Base-by-base conservation (phyloP, 2,329 filamentous ascomycete genomes). In the Fusarium scirpi region DNA sequence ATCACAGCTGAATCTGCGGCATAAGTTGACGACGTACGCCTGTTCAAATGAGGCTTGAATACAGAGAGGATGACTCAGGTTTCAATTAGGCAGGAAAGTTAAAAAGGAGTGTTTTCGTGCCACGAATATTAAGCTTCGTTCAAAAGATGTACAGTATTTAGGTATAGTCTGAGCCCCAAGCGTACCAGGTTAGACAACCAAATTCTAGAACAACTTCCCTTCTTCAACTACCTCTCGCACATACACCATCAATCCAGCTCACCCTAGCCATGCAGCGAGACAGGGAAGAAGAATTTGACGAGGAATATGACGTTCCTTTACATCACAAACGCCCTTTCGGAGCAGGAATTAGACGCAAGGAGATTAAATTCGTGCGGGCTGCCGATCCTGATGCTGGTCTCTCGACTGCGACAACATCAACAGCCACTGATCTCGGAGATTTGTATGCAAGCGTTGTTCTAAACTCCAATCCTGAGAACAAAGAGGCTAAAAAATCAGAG, bases 371-470 rank as follows among this genome's bases (percentile, higher is more conserved):
- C 69, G 86, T 90, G n/a, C 84, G 82, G 24, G 88, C 87, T 10
- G 81, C 83, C 25, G 80, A 82, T 27, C 78, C 79, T 3, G 78
- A 81, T 13, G 76, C 62, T 45, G 71, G 74, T 22, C 67, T 67
- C 38, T 65, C 64, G 11, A 62, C 65, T 5, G 70, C 70, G 12
- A 58, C 48, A 22, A 62, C 71, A n/a, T 59, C 63, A 20, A 76
- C 69, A 25, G 61, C 65, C 25, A 72, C 69, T 20, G 56, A 62
- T 27, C 54, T 76, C 38, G 84, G 87, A 2, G 88, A 92, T 59
- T 80, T 88, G 47, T 93, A 94, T 72, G 85, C 92, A 27, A 87
- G 85, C 64, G 85, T 93, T 62, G 91, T 93, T 22, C 81, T 92
- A 2, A 82, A 83, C 40, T 57, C 69, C 27, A 18, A 62, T 30